Conservation (phyloP, 106 monocot genomes). For the Hemerocallis citrina region DNA sequence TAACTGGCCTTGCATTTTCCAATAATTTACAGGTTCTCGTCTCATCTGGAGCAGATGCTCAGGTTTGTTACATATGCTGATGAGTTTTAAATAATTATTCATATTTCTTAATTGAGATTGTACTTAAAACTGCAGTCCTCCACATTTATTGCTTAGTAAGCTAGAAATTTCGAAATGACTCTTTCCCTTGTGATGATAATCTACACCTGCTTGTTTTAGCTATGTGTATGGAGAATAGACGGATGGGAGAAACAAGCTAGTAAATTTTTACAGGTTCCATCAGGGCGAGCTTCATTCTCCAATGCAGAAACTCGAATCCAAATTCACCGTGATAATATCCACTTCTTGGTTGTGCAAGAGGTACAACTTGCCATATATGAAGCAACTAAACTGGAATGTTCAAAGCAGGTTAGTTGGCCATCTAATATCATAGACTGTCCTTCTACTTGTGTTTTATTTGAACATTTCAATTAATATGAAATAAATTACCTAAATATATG, state of each 20-base stretch:
- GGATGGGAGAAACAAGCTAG: slow-evolving; percentile 24
- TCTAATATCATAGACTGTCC: not conserved
- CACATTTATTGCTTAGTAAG: not conserved
- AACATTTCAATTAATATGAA: not conserved
- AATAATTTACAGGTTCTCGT: slow-evolving; percentile 48
- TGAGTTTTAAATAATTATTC: not conserved
- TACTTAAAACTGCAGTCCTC: not conserved
- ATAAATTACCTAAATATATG: too few species aligned
- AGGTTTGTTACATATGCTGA: slow-evolving; percentile 24
- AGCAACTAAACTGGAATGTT: slow-evolving; percentile 31
- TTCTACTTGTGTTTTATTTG: not conserved
- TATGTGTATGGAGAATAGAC: slow-evolving; percentile 34
- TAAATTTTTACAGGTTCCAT: slow-evolving; percentile 24
- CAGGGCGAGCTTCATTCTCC: slow-evolving; percentile 12
- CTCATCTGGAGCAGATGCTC: slow-evolving; percentile 75
- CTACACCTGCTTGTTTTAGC: slow-evolving; percentile 13
- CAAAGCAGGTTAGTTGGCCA: slow-evolving; percentile 25
- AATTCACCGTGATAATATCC: slow-evolving; percentile 33
- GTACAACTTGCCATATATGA: slow-evolving; percentile 33
- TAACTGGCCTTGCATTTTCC: slow-evolving; percentile 67
- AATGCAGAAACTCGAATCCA: slow-evolving; percentile 30
- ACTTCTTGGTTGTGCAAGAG: slow-evolving; percentile 32
- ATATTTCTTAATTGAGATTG: not conserved
- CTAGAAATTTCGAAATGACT: not conserved
- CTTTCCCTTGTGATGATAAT: not conserved